phyloP scores from a whole-genome alignment of 2,329 filamentous ascomycete species.

The Arachnopeziza araneosa region DNA sequence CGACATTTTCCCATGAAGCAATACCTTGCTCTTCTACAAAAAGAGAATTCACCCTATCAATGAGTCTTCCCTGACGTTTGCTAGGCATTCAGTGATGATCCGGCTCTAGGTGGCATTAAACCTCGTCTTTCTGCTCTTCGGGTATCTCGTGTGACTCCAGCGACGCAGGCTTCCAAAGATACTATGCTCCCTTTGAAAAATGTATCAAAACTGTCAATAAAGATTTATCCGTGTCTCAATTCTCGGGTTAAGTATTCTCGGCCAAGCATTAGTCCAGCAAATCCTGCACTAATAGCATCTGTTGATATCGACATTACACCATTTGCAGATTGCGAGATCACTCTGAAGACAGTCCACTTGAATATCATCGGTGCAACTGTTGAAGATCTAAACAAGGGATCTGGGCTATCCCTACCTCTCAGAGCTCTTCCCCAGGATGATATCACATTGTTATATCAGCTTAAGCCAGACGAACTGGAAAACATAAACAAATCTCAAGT shows the following conservation, averaged over 20 bases:
- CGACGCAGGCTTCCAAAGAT: conserved; percentile 54
- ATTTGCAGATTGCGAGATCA: conserved; percentile 61
- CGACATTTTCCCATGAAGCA: neutral
- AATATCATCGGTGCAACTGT: conserved; percentile 52
- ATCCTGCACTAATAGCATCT: conserved; percentile 59
- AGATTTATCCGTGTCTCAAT: conserved; percentile 64
- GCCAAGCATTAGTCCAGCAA: conserved; percentile 49
- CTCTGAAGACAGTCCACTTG: conserved; percentile 54
- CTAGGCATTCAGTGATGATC: conserved; percentile 58
- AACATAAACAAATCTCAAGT: conserved; percentile 39
- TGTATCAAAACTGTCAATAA: conserved; percentile 55
- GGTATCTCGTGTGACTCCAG: conserved; percentile 68
- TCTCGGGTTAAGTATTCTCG: conserved; percentile 68
- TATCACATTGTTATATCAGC: conserved; percentile 67
- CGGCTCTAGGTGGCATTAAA: conserved; percentile 50
- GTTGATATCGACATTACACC: conserved; percentile 70
- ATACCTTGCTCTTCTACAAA: neutral
- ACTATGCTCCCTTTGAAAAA: conserved; percentile 58
- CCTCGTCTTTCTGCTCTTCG: conserved; percentile 68
- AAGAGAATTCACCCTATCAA: no score
- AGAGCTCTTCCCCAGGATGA: conserved; percentile 67
- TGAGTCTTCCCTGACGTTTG: neutral
- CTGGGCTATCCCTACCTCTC: conserved; percentile 49
- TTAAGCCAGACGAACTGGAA: conserved; percentile 41
- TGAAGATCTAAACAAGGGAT: conserved; percentile 47